phyloP scores from a whole-genome alignment of 2,329 filamentous ascomycete species.

The Neopestalotiopsis rosae region DNA sequence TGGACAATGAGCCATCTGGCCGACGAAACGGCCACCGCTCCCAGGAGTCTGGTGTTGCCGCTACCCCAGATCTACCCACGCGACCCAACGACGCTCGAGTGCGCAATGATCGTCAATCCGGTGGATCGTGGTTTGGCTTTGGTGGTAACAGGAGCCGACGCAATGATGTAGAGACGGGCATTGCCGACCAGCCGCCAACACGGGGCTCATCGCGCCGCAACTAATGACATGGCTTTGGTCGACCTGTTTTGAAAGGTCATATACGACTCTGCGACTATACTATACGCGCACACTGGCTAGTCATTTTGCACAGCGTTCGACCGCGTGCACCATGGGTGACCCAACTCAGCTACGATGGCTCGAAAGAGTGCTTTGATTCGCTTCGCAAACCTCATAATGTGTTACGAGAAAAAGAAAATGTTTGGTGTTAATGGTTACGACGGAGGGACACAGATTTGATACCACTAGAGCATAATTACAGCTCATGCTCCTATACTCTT shows the following conservation, averaged over 20 bases:
- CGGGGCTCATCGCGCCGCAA: constrained; percentile 24
- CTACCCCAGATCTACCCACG: constrained; percentile 22
- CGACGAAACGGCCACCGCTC: constrained; percentile 23
- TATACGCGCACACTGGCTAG: background rate
- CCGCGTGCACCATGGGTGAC: background rate
- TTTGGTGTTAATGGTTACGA: constrained; percentile 9
- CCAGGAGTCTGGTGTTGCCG: constrained; percentile 30
- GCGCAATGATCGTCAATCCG: constrained; percentile 27
- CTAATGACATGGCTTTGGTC: constrained; percentile 6
- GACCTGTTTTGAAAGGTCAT: background rate
- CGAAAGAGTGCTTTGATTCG: background rate
- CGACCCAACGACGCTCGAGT: constrained; percentile 31
- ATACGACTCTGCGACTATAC: background rate
- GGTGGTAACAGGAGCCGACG: constrained; percentile 35
- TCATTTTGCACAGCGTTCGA: background rate
- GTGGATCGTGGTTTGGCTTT: constrained; percentile 36
- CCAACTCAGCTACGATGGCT: background rate
- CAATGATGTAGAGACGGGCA: constrained; percentile 34
- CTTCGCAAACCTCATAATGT: background rate
- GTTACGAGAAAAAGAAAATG: background rate
- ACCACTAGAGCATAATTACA: background rate
- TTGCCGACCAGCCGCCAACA: constrained; percentile 20
- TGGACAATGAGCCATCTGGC: constrained; percentile 20
- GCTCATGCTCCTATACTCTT: background rate
- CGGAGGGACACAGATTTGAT: background rate